phyloP scores from a whole-genome alignment of 2,329 filamentous ascomycete genomes.

The Ceratocystiopsis brevicomis region DNA sequence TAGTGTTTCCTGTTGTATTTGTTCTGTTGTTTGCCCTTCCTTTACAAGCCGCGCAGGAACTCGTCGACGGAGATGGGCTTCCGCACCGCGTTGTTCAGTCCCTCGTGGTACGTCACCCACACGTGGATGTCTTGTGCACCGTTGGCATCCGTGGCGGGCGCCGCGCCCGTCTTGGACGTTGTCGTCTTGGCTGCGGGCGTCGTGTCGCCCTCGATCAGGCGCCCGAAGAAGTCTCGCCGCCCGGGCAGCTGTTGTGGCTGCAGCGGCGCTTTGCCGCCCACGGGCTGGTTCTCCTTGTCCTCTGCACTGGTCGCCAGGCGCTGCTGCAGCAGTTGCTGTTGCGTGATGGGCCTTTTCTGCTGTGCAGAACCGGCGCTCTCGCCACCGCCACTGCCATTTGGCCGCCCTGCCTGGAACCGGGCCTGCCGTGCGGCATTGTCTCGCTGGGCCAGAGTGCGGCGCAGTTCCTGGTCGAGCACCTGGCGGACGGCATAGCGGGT shows the following conservation, averaged over 20 bases:
- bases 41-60: conserved; percentile 48
- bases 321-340: conserved; percentile 16
- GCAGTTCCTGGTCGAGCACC: conserved; percentile 79
- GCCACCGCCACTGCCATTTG: conserved; percentile 10
- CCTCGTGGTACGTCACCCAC: conserved; percentile 82
- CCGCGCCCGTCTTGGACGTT: neutral
- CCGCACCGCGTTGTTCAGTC: conserved; percentile 77
- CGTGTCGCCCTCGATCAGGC: conserved; percentile 32
- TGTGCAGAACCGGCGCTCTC: neutral
- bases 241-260: conserved; percentile 27
- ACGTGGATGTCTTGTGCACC: conserved; percentile 30
- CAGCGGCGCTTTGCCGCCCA: conserved; percentile 1
- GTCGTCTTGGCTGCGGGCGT: neutral
- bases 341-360: conserved; percentile 6
- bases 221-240: conserved; percentile 64
- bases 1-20: no score
- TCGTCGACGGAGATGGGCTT: conserved; percentile 72
- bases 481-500: conserved; percentile 87
- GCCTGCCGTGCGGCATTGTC: conserved; percentile 48
- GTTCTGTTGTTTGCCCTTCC: neutral
- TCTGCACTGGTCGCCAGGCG: conserved; percentile 1
- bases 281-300: neutral
- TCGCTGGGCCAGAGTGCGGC: conserved; percentile 48
- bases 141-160: conserved; percentile 10
- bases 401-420: conserved; percentile 37